Percentiles rank a stretch among this genome's conserved stretches.
Evolutionary conservation across 495 filamentous ascomycete species (phyloP).

Genomic region (Tuber indicum): DNA sequence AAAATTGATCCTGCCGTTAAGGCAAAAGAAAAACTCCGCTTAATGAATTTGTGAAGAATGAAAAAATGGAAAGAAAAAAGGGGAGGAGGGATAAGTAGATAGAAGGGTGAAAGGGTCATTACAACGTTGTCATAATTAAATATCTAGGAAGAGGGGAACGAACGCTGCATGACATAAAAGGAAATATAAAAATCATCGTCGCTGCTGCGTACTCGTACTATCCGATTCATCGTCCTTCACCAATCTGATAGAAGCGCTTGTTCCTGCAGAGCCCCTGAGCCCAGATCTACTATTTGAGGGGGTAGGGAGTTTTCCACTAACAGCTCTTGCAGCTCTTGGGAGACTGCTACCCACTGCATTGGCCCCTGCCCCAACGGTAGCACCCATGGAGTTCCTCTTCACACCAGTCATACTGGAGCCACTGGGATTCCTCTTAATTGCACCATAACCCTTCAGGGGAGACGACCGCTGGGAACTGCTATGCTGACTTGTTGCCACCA

Average conservation of each 20-base stretch:
- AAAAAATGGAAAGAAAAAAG: background rate
- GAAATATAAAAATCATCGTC: slow-evolving; percentile 5
- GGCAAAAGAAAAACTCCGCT: background rate
- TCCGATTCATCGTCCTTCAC: slow-evolving; percentile 34
- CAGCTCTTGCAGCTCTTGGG: slow-evolving; percentile 32
- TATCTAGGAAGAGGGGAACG: background rate
- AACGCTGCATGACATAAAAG: slow-evolving; percentile 2
- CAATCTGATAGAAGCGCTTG: slow-evolving; percentile 31
- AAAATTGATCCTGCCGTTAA: slow-evolving; percentile 1
- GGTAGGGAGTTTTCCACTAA: slow-evolving; percentile 33
- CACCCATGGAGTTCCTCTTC: slow-evolving; percentile 32
- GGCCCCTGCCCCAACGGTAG: slow-evolving; percentile 12
- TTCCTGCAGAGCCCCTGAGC: slow-evolving; percentile 32
- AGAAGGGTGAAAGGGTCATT: background rate
- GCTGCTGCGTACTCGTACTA: slow-evolving; percentile 14
- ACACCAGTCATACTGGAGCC: slow-evolving; percentile 21
- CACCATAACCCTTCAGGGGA: slow-evolving; percentile 28
- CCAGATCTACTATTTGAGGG: slow-evolving; percentile 30
- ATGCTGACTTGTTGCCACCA: slow-evolving; percentile 40
- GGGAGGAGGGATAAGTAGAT: background rate
- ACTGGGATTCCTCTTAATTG: slow-evolving; percentile 25
- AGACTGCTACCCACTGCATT: slow-evolving; percentile 18
- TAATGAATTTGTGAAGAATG: slow-evolving; percentile 1
- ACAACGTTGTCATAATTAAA: slow-evolving; percentile 6
- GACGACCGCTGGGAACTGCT: slow-evolving; percentile 22